phyloP scores from a whole-genome alignment of 2,329 filamentous ascomycete genomes.

The Atkinsonella hypoxylon region DNA sequence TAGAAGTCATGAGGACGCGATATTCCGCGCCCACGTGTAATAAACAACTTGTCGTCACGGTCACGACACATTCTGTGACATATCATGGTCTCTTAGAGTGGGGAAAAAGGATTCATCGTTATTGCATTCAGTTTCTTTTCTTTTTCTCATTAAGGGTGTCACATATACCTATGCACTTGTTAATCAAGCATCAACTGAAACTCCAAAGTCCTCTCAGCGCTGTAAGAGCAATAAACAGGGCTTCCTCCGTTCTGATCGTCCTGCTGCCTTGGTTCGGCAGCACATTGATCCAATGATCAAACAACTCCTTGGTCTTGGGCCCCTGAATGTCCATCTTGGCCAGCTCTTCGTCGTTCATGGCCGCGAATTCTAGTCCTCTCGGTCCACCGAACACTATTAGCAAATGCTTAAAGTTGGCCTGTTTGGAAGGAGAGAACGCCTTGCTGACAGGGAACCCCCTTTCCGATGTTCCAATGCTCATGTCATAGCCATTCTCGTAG shows the following conservation, averaged over 20 bases:
- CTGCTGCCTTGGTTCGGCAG: conserved; percentile 70
- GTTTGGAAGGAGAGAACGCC: conserved; percentile 31
- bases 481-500: conserved; percentile 67
- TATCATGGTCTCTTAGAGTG: too few relatives aligned
- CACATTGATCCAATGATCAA: conserved; percentile 77
- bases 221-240: conserved; percentile 64
- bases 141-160: conserved; percentile 3
- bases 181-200: conserved; percentile 2
- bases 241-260: conserved; percentile 76
- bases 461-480: conserved; percentile 76
- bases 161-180: not conserved
- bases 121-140: not conserved
- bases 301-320: conserved; percentile 54
- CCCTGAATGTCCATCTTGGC: conserved; percentile 50
- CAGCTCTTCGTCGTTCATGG: conserved; percentile 46
- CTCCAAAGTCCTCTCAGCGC: conserved; percentile 50
- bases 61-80: too few relatives aligned
- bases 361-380: conserved; percentile 64
- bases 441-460: conserved; percentile 45
- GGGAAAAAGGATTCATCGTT: not conserved
- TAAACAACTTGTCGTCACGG: not conserved
- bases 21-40: not conserved
- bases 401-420: conserved; percentile 52
- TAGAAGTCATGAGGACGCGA: too few relatives aligned
- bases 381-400: conserved; percentile 73